Evolutionary conservation across 306 rosid genomes (phyloP).

Genomic region (Canavalia ensiformis): DNA sequence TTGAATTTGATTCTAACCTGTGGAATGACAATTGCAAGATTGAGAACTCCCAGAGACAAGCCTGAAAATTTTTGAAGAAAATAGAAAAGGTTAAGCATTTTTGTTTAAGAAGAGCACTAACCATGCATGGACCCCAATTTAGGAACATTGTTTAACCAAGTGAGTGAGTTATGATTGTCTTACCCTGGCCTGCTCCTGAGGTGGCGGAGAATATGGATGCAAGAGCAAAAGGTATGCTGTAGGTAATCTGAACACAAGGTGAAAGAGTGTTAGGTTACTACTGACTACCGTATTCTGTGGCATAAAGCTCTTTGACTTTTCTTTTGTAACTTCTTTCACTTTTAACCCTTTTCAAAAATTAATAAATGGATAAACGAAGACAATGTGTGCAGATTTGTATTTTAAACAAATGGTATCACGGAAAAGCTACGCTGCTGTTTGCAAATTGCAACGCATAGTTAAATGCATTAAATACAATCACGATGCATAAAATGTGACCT

Average conservation of each 20-base stretch:
- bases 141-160: neutral
- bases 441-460: conserved; percentile 4
- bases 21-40: conserved; percentile 78
- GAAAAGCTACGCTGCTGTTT: conserved; percentile 14
- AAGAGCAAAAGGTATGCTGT: conserved; percentile 87
- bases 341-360: neutral
- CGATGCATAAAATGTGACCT: neutral
- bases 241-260: conserved; percentile 70
- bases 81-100: conserved; percentile 19
- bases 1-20: conserved; percentile 57
- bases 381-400: conserved; percentile 6
- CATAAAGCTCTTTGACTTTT: conserved; percentile 28
- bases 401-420: conserved; percentile 30
- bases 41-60: conserved; percentile 81
- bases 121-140: neutral
- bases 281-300: neutral
- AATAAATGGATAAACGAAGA: conserved; percentile 39
- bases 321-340: neutral
- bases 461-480: conserved; percentile 28
- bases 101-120: neutral
- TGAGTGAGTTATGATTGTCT: neutral
- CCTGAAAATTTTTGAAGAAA: conserved; percentile 57
- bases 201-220: conserved; percentile 81
- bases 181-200: conserved; percentile 94
- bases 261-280: conserved; percentile 32